Evolutionary conservation across 1,139 yeast genomes (phyloP), one percentile per base, ranked within the genome.

Genomic region (Suhomyces guaymorum): DNA sequence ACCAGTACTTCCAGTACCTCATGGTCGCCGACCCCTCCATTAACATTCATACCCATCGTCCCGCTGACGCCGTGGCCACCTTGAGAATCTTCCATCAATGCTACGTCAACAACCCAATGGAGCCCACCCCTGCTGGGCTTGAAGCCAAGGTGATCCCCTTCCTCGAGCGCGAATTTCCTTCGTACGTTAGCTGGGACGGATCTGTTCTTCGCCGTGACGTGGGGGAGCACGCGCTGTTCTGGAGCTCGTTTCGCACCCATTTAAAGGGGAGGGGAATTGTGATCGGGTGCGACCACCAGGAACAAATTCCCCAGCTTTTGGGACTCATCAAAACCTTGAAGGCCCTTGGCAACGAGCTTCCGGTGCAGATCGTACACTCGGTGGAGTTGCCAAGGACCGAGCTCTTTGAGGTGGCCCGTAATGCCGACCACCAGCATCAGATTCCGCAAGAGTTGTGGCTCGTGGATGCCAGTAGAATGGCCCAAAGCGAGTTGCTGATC

Each of bases 261-360:
- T 41, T 61, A 26, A 48, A 54, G 28, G 73, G 72, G 2, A 52
- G 43, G 33, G 74, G 75, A 2, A 55, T 69, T 13, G 73, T 66
- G 5, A 42, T 69, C 34, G 64, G 72, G 2, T 51, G 61, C n/a
- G 56, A 57, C 4, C 52, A 51, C 24, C 51, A 20, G 5, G 10
- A 14, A 10, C 16, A 28, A 12, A 11, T 28, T 4, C 10, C 24
- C 7, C 22, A 20, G 5, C 14, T 64, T 4, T 38, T 57, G 1
- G 44, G 63, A 19, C 49, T 68, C 19, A 47, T 69, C 24, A 54
- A 54, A 19, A 42, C 62, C 10, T 51, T 69, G 30, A 45, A 70
- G 11, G 51, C 55, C 9, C 49, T 63, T 15, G 48, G 52, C 15
- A 69, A 65, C 41, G 38, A 41, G 9, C 49, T 63, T 15, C 74